Conservation (phyloP, 257 asterid genomes). For the Mitragyna speciosa region DNA sequence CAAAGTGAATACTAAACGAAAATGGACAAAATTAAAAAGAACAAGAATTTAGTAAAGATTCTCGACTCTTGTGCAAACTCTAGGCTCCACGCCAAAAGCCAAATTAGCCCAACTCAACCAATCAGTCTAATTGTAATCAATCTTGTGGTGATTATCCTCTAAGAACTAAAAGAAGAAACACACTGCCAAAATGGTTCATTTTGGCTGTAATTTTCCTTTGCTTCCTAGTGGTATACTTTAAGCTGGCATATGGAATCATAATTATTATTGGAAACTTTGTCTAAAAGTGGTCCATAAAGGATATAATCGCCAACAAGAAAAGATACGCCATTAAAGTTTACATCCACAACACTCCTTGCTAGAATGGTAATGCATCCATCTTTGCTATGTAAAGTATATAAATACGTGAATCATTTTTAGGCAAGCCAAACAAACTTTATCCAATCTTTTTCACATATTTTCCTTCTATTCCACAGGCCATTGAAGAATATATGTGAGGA, state of each 20-base stretch:
- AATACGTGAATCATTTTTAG: background rate
- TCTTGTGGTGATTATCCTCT: background rate
- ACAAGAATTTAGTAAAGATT: background rate
- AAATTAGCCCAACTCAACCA: slow-evolving; percentile 11
- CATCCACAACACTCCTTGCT: too few relatives aligned
- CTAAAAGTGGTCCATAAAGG: background rate
- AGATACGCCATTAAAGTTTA: background rate
- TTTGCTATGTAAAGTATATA: background rate
- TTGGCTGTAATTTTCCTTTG: background rate
- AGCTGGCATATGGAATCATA: background rate
- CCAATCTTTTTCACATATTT: background rate
- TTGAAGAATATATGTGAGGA: too few relatives aligned
- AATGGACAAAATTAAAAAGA: background rate
- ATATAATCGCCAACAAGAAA: background rate
- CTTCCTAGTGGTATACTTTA: background rate
- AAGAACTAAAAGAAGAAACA: background rate
- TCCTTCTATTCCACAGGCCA: background rate
- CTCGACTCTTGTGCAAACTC: background rate
- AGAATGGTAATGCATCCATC: background rate
- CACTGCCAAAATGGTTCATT: slow-evolving; percentile 8
- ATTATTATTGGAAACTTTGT: background rate
- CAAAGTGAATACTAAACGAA: background rate
- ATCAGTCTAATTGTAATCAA: slow-evolving; percentile 7
- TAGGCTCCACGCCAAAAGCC: slow-evolving; percentile 7
- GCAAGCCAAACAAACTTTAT: background rate